Evolutionary conservation across 352 stramenopile species (phyloP).

Genomic region (Globisporangium perplexum): DNA sequence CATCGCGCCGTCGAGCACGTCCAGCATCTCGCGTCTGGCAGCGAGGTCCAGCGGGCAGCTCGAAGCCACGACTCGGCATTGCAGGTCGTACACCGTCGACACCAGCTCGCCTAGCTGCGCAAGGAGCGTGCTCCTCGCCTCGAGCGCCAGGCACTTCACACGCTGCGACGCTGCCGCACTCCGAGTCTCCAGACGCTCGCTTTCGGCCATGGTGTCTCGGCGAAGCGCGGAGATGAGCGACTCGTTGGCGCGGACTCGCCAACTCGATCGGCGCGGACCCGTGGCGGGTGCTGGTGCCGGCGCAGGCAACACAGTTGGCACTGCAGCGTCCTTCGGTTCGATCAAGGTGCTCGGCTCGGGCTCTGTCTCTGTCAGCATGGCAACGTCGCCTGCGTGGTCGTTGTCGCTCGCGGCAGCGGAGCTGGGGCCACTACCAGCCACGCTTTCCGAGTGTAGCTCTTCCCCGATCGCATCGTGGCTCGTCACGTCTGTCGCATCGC

Average conservation of each 20-base stretch:
- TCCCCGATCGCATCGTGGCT: neutral
- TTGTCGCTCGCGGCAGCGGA: neutral
- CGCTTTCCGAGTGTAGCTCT: neutral
- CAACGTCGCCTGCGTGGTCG: neutral
- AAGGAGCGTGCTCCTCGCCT: constrained; percentile 15
- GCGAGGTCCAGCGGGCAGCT: constrained; percentile 13
- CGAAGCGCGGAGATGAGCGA: constrained; percentile 27
- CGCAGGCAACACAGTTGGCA: neutral
- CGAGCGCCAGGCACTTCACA: constrained; percentile 17
- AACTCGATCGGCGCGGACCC: constrained; percentile 1
- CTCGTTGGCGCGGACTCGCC: constrained; percentile 25
- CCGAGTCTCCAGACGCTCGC: constrained; percentile 14
- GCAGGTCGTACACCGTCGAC: constrained; percentile 23
- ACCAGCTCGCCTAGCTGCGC: constrained; percentile 22
- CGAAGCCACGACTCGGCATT: constrained; percentile 25
- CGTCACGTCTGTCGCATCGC: neutral
- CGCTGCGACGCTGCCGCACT: constrained; percentile 19
- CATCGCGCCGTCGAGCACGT: constrained; percentile 18
- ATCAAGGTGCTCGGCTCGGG: neutral
- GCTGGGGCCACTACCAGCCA: neutral
- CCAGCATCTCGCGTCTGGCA: constrained; percentile 22
- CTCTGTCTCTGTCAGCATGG: neutral
- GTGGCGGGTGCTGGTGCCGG: too few relatives aligned
- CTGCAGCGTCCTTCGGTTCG: neutral
- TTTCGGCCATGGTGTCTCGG: constrained; percentile 19